These are phyloP conservation scores for Mycena vitilis DNA, from an alignment of 768 basidiomycete species.

Conservation along the genomic window DNA sequence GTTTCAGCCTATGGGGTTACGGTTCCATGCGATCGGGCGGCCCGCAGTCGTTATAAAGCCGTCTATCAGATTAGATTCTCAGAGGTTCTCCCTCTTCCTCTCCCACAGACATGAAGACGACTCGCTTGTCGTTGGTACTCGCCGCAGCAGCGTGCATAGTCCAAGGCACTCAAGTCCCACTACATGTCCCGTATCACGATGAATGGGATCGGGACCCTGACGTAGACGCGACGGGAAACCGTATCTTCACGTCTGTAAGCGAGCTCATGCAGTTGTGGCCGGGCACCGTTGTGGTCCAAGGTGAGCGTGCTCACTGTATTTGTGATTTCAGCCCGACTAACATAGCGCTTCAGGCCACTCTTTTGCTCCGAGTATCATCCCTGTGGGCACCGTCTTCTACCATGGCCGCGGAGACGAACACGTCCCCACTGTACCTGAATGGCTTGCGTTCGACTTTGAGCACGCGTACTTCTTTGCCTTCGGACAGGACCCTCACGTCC, in stretches of 20 bases:
- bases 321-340: neutral
- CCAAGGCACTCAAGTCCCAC: neutral
- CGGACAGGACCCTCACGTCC: conserved; percentile 15
- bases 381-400: conserved; percentile 26
- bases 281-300: conserved; percentile 17
- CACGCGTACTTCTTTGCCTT: conserved; percentile 21
- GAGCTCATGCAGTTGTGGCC: conserved; percentile 29
- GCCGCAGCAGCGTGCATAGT: neutral
- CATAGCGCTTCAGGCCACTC: conserved; percentile 8
- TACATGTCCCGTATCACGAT: neutral
- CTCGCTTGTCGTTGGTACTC: neutral
- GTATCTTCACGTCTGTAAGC: conserved; percentile 26
- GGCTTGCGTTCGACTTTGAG: conserved; percentile 28
- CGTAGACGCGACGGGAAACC: conserved; percentile 25
- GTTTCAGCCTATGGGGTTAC: too few relatives aligned
- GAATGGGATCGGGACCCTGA: conserved; percentile 26
- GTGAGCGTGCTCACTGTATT: neutral
- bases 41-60: too few relatives aligned
- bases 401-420: conserved; percentile 16
- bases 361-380: conserved; percentile 17
- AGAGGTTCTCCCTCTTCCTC: neutral
- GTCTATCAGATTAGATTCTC: neutral
- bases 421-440: conserved; percentile 16
- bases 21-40: too few relatives aligned
- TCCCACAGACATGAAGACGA: neutral